Conservation (phyloP, 441 rosid species). For the Erysimum pusillum region DNA sequence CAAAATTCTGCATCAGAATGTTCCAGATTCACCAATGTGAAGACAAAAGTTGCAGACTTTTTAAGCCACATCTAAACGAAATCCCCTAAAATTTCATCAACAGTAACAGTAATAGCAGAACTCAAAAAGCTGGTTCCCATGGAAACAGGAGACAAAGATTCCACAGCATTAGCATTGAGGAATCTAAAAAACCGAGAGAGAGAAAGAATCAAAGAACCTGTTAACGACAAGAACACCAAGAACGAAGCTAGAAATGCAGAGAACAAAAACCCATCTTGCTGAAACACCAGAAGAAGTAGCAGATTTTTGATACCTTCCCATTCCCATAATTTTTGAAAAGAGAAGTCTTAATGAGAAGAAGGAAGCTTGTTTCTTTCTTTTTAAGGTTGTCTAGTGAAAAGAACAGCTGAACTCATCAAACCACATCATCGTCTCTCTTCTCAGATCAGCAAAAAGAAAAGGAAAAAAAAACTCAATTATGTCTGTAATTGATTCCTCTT, state of each 20-base stretch:
- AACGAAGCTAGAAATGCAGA: conserved; percentile 92
- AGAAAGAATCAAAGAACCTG: conserved; percentile 61
- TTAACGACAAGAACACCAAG: conserved; percentile 86
- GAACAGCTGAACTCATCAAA: conserved; percentile 52
- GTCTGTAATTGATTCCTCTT: conserved; percentile 37
- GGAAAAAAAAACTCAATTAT: conserved; percentile 37
- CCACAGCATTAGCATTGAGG: conserved; percentile 37
- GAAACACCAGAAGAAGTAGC: conserved; percentile 71
- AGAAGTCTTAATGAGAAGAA: conserved; percentile 51
- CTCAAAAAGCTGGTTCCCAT: conserved; percentile 41
- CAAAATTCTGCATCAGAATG: conserved; percentile 36
- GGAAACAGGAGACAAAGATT: conserved; percentile 55
- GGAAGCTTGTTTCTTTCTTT: conserved; percentile 47
- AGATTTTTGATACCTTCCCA: conserved; percentile 77
- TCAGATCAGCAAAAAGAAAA: too few relatives aligned
- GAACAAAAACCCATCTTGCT: conserved; percentile 79
- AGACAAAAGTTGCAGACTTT: conserved; percentile 23
- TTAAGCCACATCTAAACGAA: conserved; percentile 12
- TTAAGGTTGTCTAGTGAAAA: conserved; percentile 50
- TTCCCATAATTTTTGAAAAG: conserved; percentile 59
- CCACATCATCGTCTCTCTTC: conserved; percentile 36
- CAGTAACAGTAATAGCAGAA: conserved; percentile 32
- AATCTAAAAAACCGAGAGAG: background rate
- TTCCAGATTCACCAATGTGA: conserved; percentile 38
- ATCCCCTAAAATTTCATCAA: conserved; percentile 21